Evolutionary conservation across 129 eudicot species (phyloP).

Genomic region (Helianthus annuus): DNA sequence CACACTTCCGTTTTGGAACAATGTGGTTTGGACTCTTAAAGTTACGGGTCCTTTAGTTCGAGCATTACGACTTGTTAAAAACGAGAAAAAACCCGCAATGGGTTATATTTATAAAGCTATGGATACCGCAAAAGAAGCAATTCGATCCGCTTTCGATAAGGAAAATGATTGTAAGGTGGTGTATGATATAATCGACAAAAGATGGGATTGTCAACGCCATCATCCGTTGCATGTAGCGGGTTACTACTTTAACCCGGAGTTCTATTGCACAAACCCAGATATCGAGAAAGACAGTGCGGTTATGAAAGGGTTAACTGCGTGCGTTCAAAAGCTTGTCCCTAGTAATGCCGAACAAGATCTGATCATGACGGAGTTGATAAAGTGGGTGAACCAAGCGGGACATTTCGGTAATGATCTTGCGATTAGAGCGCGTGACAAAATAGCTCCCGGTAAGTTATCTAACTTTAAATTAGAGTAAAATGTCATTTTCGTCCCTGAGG

Average conservation of each 20-base stretch:
- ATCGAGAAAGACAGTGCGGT: neutral
- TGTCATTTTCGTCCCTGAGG: no score
- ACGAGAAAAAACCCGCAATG: slow-evolving; percentile 19
- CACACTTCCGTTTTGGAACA: slow-evolving; percentile 1
- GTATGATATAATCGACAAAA: slow-evolving; percentile 7
- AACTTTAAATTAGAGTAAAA: neutral
- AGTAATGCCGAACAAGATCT: neutral
- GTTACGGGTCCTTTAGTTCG: neutral
- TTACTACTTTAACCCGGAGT: slow-evolving; percentile 12
- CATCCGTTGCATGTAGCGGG: slow-evolving; percentile 12
- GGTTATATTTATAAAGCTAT: slow-evolving; percentile 15
- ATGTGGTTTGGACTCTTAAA: slow-evolving; percentile 1
- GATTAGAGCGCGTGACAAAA: neutral
- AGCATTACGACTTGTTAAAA: neutral
- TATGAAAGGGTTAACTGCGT: neutral
- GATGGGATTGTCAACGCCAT: slow-evolving; percentile 10
- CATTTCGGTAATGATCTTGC: slow-evolving; percentile 2
- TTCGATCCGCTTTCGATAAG: neutral
- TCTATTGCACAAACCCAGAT: neutral
- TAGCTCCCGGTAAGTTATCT: slow-evolving; percentile 4
- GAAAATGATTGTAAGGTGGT: neutral
- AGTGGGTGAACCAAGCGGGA: slow-evolving; percentile 12
- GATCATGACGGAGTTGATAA: slow-evolving; percentile 6
- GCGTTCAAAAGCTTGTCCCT: slow-evolving; percentile 4
- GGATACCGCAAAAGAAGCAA: slow-evolving; percentile 9